These are phyloP conservation scores for Lolium perenne DNA, from an alignment of 176 grass and related monocot genomes.

Conservation along the genomic window DNA sequence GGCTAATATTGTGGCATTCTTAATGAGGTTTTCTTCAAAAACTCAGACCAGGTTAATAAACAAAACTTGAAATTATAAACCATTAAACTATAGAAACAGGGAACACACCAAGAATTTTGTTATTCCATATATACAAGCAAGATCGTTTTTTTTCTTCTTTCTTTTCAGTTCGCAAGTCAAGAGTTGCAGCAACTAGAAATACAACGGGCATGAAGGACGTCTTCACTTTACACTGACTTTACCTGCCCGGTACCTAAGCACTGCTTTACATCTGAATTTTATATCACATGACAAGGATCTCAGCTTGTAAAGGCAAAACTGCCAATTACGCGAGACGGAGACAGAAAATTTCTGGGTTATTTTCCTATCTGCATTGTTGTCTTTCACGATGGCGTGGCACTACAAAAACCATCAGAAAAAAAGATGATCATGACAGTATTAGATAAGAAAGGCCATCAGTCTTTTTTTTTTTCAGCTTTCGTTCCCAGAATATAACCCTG, in stretches of 20 bases:
- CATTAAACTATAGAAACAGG: too few relatives aligned
- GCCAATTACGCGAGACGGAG: constrained; percentile 8
- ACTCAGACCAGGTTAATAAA: too few relatives aligned
- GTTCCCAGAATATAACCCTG: background rate
- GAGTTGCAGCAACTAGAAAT: background rate
- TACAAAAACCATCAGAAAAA: background rate
- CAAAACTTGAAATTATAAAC: too few relatives aligned
- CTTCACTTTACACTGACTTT: background rate
- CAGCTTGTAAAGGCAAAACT: constrained; percentile 16
- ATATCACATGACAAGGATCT: background rate
- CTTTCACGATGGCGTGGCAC: constrained; percentile 32
- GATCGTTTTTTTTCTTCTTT: background rate
- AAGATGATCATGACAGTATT: background rate
- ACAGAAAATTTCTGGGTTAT: background rate
- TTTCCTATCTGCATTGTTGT: background rate
- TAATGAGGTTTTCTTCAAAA: too few relatives aligned
- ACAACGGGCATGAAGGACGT: background rate
- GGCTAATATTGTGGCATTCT: too few relatives aligned
- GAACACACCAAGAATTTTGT: too few relatives aligned
- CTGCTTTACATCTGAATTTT: background rate
- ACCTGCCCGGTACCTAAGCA: background rate
- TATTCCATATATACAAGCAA: background rate
- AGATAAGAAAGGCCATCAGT: background rate
- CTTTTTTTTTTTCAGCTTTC: background rate
- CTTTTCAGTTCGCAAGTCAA: background rate